Conservation (phyloP, 1,284 basidiomycete species). For the Cerrena zonata region DNA sequence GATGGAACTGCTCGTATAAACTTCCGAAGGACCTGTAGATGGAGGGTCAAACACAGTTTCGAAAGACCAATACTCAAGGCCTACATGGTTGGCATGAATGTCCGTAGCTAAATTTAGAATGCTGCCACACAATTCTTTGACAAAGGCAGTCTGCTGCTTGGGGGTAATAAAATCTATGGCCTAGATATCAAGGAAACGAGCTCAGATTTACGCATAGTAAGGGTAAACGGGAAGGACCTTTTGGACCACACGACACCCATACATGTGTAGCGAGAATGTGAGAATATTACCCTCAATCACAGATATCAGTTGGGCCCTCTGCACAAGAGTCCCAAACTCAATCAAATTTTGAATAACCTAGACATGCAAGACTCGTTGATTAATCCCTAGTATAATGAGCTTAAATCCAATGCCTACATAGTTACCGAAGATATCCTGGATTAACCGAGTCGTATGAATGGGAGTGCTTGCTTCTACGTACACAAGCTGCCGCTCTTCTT, state of each 20-base stretch:
- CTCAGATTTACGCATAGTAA: conserved; percentile 8
- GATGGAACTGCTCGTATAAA: conserved; percentile 77
- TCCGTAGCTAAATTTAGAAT: conserved; percentile 87
- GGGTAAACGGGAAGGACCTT: conserved; percentile 55
- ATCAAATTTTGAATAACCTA: conserved; percentile 94
- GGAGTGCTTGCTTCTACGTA: conserved; percentile 92
- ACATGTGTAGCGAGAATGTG: conserved; percentile 84
- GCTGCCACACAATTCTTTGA: conserved; percentile 77
- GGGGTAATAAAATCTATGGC: conserved; percentile 79
- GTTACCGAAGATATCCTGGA: conserved; percentile 96
- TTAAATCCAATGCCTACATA: conserved; percentile 52
- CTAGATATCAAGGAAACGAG: conserved; percentile 33
- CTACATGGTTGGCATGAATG: conserved; percentile 91
- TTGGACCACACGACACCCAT: conserved; percentile 90
- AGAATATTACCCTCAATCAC: conserved; percentile 81
- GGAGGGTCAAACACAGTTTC: neutral
- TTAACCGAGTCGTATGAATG: conserved; percentile 67
- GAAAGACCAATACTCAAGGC: conserved; percentile 15
- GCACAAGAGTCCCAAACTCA: conserved; percentile 78
- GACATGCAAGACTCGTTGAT: neutral
- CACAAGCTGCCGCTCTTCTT: conserved; percentile 76
- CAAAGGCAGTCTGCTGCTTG: conserved; percentile 72
- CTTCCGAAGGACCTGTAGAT: conserved; percentile 75
- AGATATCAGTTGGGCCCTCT: conserved; percentile 67
- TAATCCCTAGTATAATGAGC: neutral